Percentiles rank a stretch among this genome's conserved stretches.
phyloP scores from a whole-genome alignment of 1,284 basidiomycete species.

The Meira miltonrushii region DNA sequence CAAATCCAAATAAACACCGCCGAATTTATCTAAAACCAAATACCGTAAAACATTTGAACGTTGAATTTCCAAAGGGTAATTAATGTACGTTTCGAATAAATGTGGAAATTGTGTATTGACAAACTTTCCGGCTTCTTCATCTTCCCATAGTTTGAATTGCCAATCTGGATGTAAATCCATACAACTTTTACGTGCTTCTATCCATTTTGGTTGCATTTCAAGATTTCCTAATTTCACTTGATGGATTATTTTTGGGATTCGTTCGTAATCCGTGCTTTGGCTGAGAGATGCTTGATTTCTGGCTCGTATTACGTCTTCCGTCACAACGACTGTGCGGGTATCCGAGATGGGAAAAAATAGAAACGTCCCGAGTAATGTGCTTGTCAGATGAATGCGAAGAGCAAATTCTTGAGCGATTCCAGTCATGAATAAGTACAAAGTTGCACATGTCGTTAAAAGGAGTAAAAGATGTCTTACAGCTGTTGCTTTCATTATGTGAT shows the following conservation, averaged over 20 bases:
- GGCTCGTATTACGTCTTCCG: too few species aligned
- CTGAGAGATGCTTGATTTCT: too few species aligned
- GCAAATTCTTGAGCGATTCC: too few species aligned
- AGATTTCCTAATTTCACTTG: constrained; percentile 3
- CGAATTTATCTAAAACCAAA: not conserved
- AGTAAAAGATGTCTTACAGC: too few species aligned
- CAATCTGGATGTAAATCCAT: not conserved
- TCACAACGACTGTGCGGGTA: too few species aligned
- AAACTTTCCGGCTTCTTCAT: not conserved
- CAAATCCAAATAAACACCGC: not conserved
- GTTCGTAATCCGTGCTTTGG: not conserved
- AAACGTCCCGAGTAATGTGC: too few species aligned
- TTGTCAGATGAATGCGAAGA: too few species aligned
- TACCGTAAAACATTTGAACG: constrained; percentile 6
- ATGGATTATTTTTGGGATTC: not conserved
- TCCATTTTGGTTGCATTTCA: constrained; percentile 3
- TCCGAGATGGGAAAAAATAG: too few species aligned
- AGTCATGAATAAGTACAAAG: too few species aligned
- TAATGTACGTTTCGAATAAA: not conserved
- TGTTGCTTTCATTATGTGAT: too few species aligned
- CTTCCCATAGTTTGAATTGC: constrained; percentile 5
- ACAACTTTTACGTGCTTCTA: not conserved
- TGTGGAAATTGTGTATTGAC: not conserved
- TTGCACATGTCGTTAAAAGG: too few species aligned
- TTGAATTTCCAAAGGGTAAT: constrained; percentile 4